These are phyloP conservation scores for Pichia sp. DNA, from an alignment of 1,139 yeast genomes.

Conservation along the genomic window DNA sequence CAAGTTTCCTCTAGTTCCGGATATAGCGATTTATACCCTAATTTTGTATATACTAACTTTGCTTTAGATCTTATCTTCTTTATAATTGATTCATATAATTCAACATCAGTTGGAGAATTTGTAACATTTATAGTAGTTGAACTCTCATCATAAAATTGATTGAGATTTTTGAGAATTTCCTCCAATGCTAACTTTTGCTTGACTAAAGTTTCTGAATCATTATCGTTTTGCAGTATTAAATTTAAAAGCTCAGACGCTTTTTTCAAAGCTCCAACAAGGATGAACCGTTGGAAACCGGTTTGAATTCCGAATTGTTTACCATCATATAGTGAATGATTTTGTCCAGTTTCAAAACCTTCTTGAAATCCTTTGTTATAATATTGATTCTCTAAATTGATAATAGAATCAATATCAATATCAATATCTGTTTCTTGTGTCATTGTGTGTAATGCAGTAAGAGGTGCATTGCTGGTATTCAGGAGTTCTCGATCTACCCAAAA, in stretches of 20 bases:
- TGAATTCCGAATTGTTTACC: constrained; percentile 53
- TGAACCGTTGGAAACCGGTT: constrained; percentile 50
- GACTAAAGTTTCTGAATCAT: not conserved
- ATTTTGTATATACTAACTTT: constrained; percentile 19
- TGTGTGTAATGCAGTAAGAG: too few species aligned
- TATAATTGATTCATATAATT: constrained; percentile 20
- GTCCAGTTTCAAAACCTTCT: constrained; percentile 38
- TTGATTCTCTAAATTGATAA: constrained; percentile 41
- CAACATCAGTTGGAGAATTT: constrained; percentile 23
- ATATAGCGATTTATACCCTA: constrained; percentile 20
- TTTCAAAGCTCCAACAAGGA: constrained; percentile 42
- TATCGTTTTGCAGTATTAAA: constrained; percentile 5
- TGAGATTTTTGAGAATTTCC: constrained; percentile 8
- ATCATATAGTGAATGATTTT: constrained; percentile 35
- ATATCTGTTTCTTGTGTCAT: too few species aligned
- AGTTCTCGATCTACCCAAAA: too few species aligned
- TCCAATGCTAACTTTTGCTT: constrained; percentile 5
- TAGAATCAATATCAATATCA: constrained; percentile 12
- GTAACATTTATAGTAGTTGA: constrained; percentile 15
- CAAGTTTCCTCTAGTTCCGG: constrained; percentile 19
- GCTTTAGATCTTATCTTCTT: constrained; percentile 22
- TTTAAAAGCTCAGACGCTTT: constrained; percentile 35
- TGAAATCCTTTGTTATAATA: constrained; percentile 40
- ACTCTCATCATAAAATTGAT: constrained; percentile 15
- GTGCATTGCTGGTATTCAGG: too few species aligned